Evolutionary conservation across 1,284 basidiomycete species (phyloP).

Genomic region (Trametes hirsuta): DNA sequence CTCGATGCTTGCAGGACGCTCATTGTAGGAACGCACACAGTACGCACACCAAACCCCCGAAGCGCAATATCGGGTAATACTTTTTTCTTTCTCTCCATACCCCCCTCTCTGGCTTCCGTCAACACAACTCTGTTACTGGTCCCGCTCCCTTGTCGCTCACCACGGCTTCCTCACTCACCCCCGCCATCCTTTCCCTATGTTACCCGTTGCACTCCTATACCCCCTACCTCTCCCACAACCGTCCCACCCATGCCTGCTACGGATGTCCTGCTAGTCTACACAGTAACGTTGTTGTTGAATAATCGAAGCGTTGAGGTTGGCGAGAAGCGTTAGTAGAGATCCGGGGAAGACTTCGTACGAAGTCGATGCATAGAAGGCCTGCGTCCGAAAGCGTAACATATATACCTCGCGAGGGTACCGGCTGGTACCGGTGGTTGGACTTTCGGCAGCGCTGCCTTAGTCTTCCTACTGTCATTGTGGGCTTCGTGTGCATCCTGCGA

Average conservation of each 20-base stretch:
- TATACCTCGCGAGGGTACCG: no score
- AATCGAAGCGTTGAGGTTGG: conserved; percentile 21
- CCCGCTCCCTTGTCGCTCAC: neutral
- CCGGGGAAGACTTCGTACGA: no score
- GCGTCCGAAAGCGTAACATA: no score
- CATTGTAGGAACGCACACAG: conserved; percentile 16
- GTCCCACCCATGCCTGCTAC: conserved; percentile 21
- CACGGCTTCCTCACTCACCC: neutral
- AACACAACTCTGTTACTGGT: conserved; percentile 12
- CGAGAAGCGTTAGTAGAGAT: neutral
- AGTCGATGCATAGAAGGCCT: no score
- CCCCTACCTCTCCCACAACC: conserved; percentile 18
- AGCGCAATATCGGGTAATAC: conserved; percentile 14
- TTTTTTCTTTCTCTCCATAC: conserved; percentile 7
- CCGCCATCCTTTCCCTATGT: conserved; percentile 25
- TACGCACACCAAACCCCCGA: conserved; percentile 8
- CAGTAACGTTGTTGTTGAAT: conserved; percentile 26
- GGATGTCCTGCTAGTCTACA: conserved; percentile 27
- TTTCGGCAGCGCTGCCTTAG: no score
- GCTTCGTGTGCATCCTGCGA: no score
- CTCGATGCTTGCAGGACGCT: conserved; percentile 14
- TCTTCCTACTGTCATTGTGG: no score
- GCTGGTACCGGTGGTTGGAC: no score
- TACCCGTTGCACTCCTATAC: conserved; percentile 32
- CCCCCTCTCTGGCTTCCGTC: conserved; percentile 8